Conservation (phyloP, 257 asterid genomes). For the Nicotiana noctiflora region DNA sequence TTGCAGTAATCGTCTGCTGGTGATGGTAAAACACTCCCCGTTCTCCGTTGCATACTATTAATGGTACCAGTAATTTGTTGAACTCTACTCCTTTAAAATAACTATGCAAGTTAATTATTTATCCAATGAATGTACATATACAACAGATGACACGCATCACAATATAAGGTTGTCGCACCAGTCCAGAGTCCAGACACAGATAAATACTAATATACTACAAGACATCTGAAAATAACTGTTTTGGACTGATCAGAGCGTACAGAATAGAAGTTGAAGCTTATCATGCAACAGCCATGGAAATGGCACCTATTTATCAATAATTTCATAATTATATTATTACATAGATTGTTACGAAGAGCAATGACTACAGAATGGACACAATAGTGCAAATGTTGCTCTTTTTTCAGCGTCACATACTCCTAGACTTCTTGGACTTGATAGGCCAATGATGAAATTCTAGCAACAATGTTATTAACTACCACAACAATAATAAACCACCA, state of each 20-base stretch:
- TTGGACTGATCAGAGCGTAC: neutral
- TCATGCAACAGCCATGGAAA: neutral
- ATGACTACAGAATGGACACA: neutral
- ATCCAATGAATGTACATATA: conserved; percentile 11
- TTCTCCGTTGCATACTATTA: conserved; percentile 55
- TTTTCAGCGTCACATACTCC: neutral
- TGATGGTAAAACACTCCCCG: conserved; percentile 80
- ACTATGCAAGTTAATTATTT: conserved; percentile 30
- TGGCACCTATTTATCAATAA: neutral
- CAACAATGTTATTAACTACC: neutral
- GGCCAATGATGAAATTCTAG: neutral
- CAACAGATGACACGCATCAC: conserved; percentile 4
- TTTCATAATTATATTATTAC: neutral
- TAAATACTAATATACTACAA: neutral
- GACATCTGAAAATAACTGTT: neutral
- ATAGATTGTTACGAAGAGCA: neutral
- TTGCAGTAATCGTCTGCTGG: conserved; percentile 74
- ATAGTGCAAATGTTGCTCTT: neutral
- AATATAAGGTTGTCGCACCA: neutral
- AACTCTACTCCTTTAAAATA: conserved; percentile 67
- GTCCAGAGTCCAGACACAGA: neutral
- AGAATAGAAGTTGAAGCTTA: neutral
- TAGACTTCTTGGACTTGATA: neutral
- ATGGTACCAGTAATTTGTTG: conserved; percentile 67
- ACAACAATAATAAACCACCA: neutral